phyloP scores from a whole-genome alignment of 164 flowering plant species.

The Kalanchoe fedtschenkoi region DNA sequence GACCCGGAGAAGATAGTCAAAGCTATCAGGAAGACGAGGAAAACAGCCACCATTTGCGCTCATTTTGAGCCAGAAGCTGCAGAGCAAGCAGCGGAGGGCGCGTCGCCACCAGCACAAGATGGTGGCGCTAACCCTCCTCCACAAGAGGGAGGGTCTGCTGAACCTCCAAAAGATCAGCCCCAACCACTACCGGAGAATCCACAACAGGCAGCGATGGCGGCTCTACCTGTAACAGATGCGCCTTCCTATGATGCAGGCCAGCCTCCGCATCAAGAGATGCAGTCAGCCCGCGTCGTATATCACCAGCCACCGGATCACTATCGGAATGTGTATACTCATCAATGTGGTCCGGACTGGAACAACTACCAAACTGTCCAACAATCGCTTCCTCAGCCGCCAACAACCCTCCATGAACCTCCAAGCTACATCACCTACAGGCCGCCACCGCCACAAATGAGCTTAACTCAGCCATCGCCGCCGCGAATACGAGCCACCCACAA shows the following conservation, averaged over 20 bases:
- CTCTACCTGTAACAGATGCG: constrained; percentile 19
- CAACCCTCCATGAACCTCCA: constrained; percentile 26
- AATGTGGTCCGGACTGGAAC: constrained; percentile 22
- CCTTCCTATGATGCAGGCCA: constrained; percentile 17
- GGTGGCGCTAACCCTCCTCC: constrained; percentile 26
- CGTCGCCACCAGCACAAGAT: constrained; percentile 15
- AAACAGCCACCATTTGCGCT: constrained; percentile 63
- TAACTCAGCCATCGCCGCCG: constrained; percentile 17
- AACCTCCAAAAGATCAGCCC: constrained; percentile 21
- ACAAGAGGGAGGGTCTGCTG: constrained; percentile 27
- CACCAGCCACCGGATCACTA: constrained; percentile 46
- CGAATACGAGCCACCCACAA: constrained; percentile 28
- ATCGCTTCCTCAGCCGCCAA: constrained; percentile 9
- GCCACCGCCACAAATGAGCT: constrained; percentile 38
- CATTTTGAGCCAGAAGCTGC: constrained; percentile 29
- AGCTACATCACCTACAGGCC: constrained; percentile 54
- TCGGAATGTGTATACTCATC: constrained; percentile 9
- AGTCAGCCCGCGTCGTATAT: constrained; percentile 47
- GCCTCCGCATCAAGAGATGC: constrained; percentile 28
- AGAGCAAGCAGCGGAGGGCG: constrained; percentile 24
- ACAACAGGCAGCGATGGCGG: constrained; percentile 18
- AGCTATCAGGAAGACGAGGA: constrained; percentile 79
- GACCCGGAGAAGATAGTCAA: constrained; percentile 72
- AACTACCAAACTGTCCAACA: constrained; percentile 20
- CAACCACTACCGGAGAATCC: constrained; percentile 35